Conservation (phyloP, 495 filamentous ascomycete genomes). For the Rhizodiscina lignyota region DNA sequence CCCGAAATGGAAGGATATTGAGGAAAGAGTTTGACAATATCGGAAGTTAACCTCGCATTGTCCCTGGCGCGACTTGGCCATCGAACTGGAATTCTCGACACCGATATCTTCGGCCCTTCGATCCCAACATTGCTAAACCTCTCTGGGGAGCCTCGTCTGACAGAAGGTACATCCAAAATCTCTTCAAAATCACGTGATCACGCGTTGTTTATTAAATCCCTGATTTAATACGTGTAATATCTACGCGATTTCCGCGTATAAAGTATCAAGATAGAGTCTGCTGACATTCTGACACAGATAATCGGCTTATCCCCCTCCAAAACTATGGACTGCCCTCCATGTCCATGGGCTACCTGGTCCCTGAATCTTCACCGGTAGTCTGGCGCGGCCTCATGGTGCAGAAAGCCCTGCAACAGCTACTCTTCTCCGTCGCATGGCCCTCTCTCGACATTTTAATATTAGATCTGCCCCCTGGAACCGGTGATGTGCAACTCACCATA, state of each 20-base stretch:
- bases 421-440: slow-evolving; percentile 88
- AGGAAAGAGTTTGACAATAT: slow-evolving; percentile 1
- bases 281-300: slow-evolving; percentile 28
- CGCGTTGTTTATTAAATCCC: not conserved
- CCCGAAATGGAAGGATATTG: not conserved
- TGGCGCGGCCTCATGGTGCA: slow-evolving; percentile 97
- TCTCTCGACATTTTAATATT: slow-evolving; percentile 70
- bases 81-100: slow-evolving; percentile 75
- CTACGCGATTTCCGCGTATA: no score
- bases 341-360: slow-evolving; percentile 92
- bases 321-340: slow-evolving; percentile 95
- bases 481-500: slow-evolving; percentile 85
- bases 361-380: slow-evolving; percentile 64
- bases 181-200: not conserved
- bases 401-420: slow-evolving; percentile 88
- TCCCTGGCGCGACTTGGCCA: slow-evolving; percentile 66
- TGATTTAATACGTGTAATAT: no score
- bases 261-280: no score
- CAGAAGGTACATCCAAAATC: slow-evolving; percentile 36
- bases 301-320: slow-evolving; percentile 73
- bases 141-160: slow-evolving; percentile 51
- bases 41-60: slow-evolving; percentile 66
- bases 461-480: slow-evolving; percentile 86
- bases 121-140: slow-evolving; percentile 83
- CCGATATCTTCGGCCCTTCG: slow-evolving; percentile 91